phyloP scores from a whole-genome alignment of 2,329 filamentous ascomycete genomes.

The Sporothrix inflata region DNA sequence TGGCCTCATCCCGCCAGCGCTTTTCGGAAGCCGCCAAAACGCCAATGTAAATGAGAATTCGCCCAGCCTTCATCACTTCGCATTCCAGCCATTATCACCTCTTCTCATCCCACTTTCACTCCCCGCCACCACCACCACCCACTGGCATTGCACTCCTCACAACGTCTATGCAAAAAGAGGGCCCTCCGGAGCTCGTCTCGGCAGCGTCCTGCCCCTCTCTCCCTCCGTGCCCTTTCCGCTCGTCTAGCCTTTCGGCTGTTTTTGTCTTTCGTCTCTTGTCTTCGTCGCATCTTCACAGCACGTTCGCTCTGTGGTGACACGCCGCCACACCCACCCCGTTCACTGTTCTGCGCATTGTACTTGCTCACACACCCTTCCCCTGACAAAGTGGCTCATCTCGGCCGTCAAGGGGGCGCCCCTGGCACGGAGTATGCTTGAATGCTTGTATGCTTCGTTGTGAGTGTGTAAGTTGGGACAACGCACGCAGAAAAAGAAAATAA shows the following conservation, averaged over 20 bases:
- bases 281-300: background rate
- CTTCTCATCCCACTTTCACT: slow-evolving; percentile 1
- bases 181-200: background rate
- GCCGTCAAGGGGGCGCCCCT: background rate
- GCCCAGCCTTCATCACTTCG: background rate
- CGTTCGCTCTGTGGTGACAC: slow-evolving; percentile 1
- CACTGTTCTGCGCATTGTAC: background rate
- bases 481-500: background rate
- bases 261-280: background rate
- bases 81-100: background rate
- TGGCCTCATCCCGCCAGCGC: background rate
- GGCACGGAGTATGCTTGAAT: background rate
- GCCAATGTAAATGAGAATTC: background rate
- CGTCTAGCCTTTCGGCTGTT: too few species aligned
- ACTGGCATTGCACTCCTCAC: background rate
- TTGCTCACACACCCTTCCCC: background rate
- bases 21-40: background rate
- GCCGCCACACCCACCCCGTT: slow-evolving; percentile 7
- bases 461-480: background rate
- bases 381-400: slow-evolving; percentile 22
- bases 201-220: background rate
- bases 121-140: background rate
- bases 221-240: background rate
- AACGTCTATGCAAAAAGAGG: background rate
- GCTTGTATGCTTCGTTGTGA: background rate